Base-by-base conservation (phyloP, 257 asterid genomes). In the Plectranthus barbatus region DNA sequence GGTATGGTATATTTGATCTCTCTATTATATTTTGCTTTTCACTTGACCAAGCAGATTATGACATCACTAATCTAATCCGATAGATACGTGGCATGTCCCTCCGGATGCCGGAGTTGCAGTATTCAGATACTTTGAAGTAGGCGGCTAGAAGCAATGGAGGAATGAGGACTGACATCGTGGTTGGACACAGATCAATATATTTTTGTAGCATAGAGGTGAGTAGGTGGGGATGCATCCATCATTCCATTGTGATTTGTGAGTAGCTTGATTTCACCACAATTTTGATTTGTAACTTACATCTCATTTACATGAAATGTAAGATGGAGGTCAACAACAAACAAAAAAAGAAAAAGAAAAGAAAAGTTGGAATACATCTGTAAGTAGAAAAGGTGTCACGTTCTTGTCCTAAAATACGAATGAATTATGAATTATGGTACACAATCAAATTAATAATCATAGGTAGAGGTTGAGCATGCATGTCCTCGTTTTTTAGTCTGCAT, bases 261-360 rank as follows among this genome's bases (percentile, higher is more conserved):
- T 55, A 79, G 77, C 66, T n/a, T n/a, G n/a, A n/a, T n/a, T 54
- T 46, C 69, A 60, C 68, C 72, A 76, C 83, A 83, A 69, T 80
- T 83, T 85, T 79, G 86, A 67, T 71, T 73, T 69, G 87, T 80
- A 73, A 75, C 87, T 71, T 85, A 79, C 79, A 69, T 72, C 72
- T 53, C 54, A 73, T 72, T 69, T 61, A 74, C 58, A 60, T 56
- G 64, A 68, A 70, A 66, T 76, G 84, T 73, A 67, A 64, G 81
- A 68, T 39, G 44, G 44, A 39, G 44, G 44, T n/a, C n/a, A n/a
- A n/a, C n/a, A n/a, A n/a, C n/a, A n/a, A n/a, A n/a, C n/a, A n/a
- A n/a, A n/a, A n/a, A n/a, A n/a, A n/a, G n/a, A n/a, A n/a, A n/a
- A n/a, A n/a, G n/a, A n/a, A n/a, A n/a, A 3, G 31, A 26, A 26